Conservation (phyloP, 139 green algal genomes). For the Haematococcus sp. region DNA sequence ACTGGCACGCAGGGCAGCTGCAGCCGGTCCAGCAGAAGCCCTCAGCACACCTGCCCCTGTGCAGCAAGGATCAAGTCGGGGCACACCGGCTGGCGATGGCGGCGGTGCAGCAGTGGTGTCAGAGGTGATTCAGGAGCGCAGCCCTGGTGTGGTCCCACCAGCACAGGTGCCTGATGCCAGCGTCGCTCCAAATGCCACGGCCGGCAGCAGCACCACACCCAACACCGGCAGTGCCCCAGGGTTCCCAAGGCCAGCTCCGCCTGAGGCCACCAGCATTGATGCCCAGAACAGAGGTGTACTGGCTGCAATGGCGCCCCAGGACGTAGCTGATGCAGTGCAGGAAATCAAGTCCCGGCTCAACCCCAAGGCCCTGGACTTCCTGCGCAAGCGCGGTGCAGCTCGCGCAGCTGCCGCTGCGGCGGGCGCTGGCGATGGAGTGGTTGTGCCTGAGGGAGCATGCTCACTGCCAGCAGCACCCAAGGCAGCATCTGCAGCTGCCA, state of each 20-base stretch:
- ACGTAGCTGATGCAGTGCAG: conserved; percentile 27
- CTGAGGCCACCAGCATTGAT: conserved; percentile 17
- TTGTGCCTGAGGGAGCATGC: not conserved
- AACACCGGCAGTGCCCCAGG: not conserved
- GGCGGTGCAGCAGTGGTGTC: too few relatives aligned
- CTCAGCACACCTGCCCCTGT: not conserved
- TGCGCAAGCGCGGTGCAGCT: conserved; percentile 10
- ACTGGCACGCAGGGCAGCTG: not conserved
- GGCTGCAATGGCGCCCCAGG: conserved; percentile 13
- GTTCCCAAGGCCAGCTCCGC: not conserved
- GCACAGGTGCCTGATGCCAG: too few relatives aligned
- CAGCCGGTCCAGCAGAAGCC: not conserved
- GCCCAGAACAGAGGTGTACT: conserved; percentile 14
- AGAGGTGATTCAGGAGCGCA: too few relatives aligned
- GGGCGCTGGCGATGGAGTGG: not conserved
- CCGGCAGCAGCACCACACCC: conserved; percentile 9
- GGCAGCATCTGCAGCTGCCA: conserved; percentile 6
- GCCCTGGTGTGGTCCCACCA: too few relatives aligned
- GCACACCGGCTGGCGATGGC: too few relatives aligned
- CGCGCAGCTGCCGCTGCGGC: not conserved
- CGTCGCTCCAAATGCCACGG: not conserved
- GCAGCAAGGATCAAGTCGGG: too few relatives aligned
- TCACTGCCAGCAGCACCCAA: not conserved
- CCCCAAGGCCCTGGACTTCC: conserved; percentile 25
- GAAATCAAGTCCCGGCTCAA: conserved; percentile 21